Percentiles rank a stretch among this genome's conserved stretches.
Conservation (phyloP, 805 yeast species). For the Starmerella ratchasimensis region DNA sequence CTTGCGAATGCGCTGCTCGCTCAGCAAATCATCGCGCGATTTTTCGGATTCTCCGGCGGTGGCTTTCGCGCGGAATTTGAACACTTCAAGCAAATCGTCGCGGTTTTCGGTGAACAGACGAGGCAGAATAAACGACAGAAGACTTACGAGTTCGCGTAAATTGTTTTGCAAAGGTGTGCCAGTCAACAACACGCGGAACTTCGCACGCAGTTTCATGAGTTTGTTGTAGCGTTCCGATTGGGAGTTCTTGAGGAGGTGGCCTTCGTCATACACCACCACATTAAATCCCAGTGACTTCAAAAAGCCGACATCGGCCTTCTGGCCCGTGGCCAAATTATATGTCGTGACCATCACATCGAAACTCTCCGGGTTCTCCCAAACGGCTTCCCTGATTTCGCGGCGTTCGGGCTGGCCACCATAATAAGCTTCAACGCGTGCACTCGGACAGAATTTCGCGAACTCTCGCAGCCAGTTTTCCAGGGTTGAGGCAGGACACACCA, state of each 20-base stretch:
- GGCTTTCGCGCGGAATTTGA: slow-evolving; percentile 76
- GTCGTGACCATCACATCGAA: slow-evolving; percentile 92
- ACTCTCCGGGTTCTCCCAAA: slow-evolving; percentile 37
- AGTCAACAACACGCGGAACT: slow-evolving; percentile 75
- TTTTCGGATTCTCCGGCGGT: slow-evolving; percentile 27
- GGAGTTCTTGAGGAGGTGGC: slow-evolving; percentile 90
- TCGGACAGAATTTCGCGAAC: slow-evolving; percentile 76
- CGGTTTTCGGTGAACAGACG: slow-evolving; percentile 62
- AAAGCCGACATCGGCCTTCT: slow-evolving; percentile 67
- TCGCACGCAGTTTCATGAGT: slow-evolving; percentile 69
- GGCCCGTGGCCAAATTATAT: slow-evolving; percentile 79
- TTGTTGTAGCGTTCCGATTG: slow-evolving; percentile 74
- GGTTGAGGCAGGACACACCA: slow-evolving; percentile 93
- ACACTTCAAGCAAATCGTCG: slow-evolving; percentile 68
- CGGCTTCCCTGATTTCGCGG: slow-evolving; percentile 61
- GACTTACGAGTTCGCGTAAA: slow-evolving; percentile 74
- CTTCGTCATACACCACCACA: slow-evolving; percentile 90
- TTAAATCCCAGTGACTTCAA: slow-evolving; percentile 63
- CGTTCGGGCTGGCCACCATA: slow-evolving; percentile 82
- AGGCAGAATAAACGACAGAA: slow-evolving; percentile 85
- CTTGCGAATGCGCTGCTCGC: slow-evolving; percentile 80
- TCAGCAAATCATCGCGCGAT: slow-evolving; percentile 36
- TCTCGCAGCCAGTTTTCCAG: slow-evolving; percentile 96
- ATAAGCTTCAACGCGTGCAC: slow-evolving; percentile 71
- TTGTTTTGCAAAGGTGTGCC: slow-evolving; percentile 97